Evolutionary conservation across 164 flowering plant genomes (phyloP).

Genomic region (Cinnamomum micranthum): DNA sequence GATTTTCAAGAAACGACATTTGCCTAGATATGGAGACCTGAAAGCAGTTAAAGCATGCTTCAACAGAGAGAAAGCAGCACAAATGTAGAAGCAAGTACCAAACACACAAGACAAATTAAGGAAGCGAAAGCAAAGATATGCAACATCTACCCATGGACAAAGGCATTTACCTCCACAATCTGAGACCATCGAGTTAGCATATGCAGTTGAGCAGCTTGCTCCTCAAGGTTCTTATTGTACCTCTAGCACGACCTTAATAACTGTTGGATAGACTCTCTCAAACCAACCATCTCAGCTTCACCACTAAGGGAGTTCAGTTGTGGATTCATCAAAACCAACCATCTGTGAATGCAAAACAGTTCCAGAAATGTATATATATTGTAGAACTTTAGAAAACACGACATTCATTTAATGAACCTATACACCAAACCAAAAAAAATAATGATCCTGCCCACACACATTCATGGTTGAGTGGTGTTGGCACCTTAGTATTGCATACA

Average conservation of each 20-base stretch:
- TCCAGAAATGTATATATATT: too few relatives aligned
- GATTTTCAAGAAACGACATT: conserved; percentile 61
- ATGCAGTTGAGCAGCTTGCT: conserved; percentile 98
- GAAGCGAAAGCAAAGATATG: neutral
- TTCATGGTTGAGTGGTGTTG: too few relatives aligned
- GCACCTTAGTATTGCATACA: too few relatives aligned
- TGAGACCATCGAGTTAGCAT: conserved; percentile 97
- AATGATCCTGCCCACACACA: too few relatives aligned
- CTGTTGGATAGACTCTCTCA: conserved; percentile 68
- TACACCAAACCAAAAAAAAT: too few relatives aligned
- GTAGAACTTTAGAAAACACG: too few relatives aligned
- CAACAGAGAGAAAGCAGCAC: neutral
- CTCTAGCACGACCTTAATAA: conserved; percentile 91
- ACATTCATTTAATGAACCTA: too few relatives aligned
- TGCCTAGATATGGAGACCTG: conserved; percentile 79
- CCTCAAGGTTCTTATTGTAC: conserved; percentile 93
- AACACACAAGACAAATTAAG: neutral
- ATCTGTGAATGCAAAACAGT: conserved; percentile 30
- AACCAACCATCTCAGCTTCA: conserved; percentile 68
- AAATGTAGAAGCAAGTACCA: neutral
- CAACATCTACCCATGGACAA: neutral
- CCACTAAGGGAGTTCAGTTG: conserved; percentile 46
- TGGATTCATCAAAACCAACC: conserved; percentile 36
- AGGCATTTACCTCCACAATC: conserved; percentile 39
- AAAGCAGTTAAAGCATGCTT: conserved; percentile 5